A percentile compares a stretch with the other conserved stretches of the same genome.
Conservation (phyloP, 2,329 filamentous ascomycete species). For the Ceratocystis huliohia region DNA sequence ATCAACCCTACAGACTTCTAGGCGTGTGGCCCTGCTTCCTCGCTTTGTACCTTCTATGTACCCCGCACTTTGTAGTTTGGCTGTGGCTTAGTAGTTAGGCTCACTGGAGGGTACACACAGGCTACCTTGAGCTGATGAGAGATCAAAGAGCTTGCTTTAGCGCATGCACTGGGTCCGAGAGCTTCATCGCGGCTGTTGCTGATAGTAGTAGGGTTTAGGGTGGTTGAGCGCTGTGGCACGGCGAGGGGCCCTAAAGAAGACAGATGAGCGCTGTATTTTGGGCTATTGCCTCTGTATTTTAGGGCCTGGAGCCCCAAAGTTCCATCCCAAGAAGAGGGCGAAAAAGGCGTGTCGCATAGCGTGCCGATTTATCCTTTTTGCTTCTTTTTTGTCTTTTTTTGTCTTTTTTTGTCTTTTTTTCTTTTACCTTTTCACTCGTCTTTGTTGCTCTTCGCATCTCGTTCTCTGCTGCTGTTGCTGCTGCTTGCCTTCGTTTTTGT, state of each 20-base stretch:
- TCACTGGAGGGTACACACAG: neutral
- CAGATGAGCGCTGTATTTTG: neutral
- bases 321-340: too few species aligned
- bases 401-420: neutral
- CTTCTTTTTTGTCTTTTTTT: neutral
- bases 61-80: neutral
- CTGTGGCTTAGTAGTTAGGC: neutral
- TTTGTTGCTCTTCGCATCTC: neutral
- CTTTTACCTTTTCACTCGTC: neutral
- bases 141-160: too few species aligned
- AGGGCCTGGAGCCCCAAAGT: too few species aligned
- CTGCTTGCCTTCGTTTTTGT: neutral
- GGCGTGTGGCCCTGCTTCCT: neutral
- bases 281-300: neutral
- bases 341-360: conserved; percentile 1
- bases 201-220: neutral
- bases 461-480: neutral
- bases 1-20: neutral
- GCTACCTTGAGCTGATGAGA: neutral
- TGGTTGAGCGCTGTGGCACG: neutral
- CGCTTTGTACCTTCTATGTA: neutral
- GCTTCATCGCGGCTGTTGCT: too few species aligned
- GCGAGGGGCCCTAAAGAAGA: neutral
- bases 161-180: too few species aligned
- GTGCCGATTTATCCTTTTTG: neutral